Conservation (phyloP, 805 yeast species). For the Candida patagonica region DNA sequence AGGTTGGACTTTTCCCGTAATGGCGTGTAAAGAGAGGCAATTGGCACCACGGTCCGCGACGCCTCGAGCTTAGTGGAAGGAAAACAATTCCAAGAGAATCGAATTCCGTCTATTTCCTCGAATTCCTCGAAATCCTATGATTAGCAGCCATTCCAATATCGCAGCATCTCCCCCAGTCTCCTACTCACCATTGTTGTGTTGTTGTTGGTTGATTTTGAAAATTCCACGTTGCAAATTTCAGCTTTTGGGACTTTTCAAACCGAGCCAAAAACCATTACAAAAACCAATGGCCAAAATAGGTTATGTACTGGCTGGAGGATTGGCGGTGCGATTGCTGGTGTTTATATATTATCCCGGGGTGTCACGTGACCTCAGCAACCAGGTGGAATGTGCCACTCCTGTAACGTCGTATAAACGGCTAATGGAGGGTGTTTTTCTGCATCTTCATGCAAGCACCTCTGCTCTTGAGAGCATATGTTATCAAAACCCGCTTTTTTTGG, state of each 20-base stretch:
- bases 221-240: neutral
- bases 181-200: constrained; percentile 7
- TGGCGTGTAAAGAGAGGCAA: constrained; percentile 94
- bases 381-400: constrained; percentile 65
- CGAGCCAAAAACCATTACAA: neutral
- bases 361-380: constrained; percentile 33
- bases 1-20: constrained; percentile 68
- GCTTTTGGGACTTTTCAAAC: neutral
- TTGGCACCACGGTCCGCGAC: constrained; percentile 84
- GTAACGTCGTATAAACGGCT: constrained; percentile 54
- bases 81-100: constrained; percentile 77
- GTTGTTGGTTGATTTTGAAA: neutral
- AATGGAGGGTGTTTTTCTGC: constrained; percentile 58
- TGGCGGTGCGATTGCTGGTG: constrained; percentile 18
- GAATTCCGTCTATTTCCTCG: constrained; percentile 55
- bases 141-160: neutral
- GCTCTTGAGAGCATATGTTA: constrained; percentile 75
- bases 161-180: neutral
- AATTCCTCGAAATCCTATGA: constrained; percentile 46
- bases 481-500: constrained; percentile 69
- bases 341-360: constrained; percentile 19
- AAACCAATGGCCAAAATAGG: neutral
- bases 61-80: constrained; percentile 89
- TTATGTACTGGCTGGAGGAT: constrained; percentile 9
- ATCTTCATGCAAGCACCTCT: constrained; percentile 75